These are phyloP conservation scores for Knufia fluminis DNA, from an alignment of 2,329 filamentous ascomycete species.

Conservation along the genomic window DNA sequence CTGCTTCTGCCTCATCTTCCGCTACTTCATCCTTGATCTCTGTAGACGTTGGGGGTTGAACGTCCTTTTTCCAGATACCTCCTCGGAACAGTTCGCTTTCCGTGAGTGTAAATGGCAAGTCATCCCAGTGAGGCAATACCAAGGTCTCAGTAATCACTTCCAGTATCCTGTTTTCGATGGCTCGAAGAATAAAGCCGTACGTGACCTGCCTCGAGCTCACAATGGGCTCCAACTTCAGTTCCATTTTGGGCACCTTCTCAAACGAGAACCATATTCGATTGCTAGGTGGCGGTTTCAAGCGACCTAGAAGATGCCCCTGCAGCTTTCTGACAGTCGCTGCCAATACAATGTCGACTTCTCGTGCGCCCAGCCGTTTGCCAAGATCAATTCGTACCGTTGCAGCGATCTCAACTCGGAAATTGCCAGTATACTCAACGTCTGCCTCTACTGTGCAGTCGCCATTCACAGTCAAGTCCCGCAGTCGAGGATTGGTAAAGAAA, in stretches of 20 bases:
- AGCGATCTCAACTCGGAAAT: conserved; percentile 79
- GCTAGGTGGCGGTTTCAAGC: conserved; percentile 88
- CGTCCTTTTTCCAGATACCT: conserved; percentile 60
- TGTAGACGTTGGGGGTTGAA: conserved; percentile 17
- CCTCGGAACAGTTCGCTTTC: conserved; percentile 69
- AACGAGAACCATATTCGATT: conserved; percentile 97
- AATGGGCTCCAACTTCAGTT: conserved; percentile 89
- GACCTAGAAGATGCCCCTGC: conserved; percentile 74
- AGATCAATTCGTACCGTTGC: conserved; percentile 90
- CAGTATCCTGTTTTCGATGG: conserved; percentile 90
- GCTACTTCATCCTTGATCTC: conserved; percentile 26
- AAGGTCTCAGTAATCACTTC: conserved; percentile 88
- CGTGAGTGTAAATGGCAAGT: conserved; percentile 82
- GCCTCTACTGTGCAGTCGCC: conserved; percentile 81
- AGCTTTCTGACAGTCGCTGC: conserved; percentile 77
- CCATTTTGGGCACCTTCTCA: conserved; percentile 85
- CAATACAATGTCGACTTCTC: conserved; percentile 81
- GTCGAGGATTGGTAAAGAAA: conserved; percentile 75
- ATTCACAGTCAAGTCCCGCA: conserved; percentile 84
- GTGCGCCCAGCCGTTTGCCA: conserved; percentile 75
- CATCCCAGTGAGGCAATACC: conserved; percentile 92
- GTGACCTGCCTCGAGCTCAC: conserved; percentile 94
- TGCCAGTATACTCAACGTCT: conserved; percentile 80
- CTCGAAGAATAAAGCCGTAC: conserved; percentile 79
- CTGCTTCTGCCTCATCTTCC: conserved; percentile 25